Percentiles rank a stretch among this genome's conserved stretches.
Conservation (phyloP, 495 filamentous ascomycete species). For the Penicillium flavigenum region DNA sequence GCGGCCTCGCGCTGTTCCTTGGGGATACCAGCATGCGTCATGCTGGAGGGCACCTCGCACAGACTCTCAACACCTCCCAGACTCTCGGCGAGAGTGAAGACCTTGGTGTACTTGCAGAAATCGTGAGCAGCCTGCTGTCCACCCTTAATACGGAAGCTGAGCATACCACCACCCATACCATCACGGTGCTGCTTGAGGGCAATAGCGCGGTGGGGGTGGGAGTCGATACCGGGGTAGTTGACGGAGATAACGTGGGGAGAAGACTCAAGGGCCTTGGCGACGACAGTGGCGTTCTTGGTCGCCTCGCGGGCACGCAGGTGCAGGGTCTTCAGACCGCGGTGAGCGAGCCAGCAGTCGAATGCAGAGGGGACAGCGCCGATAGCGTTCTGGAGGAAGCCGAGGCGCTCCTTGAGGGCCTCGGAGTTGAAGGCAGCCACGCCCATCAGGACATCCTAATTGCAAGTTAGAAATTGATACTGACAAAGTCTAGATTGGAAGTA, state of each 20-base stretch:
- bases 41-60: conserved; percentile 85
- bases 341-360: conserved; percentile 99
- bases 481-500: neutral
- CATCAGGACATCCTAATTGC: conserved; percentile 88
- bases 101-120: conserved; percentile 84
- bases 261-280: conserved; percentile 73
- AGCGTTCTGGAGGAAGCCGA: conserved; percentile 93
- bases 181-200: conserved; percentile 88
- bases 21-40: conserved; percentile 97
- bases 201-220: conserved; percentile 82
- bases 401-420: conserved; percentile 67
- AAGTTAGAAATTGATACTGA: conserved; percentile 20
- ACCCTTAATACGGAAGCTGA: conserved; percentile 91
- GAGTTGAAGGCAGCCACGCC: conserved; percentile 95
- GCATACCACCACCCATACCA: conserved; percentile 95
- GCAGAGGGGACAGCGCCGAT: conserved; percentile 92
- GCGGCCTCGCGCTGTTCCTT: conserved; percentile 83
- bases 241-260: conserved; percentile 83
- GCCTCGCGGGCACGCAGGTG: conserved; percentile 89
- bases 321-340: conserved; percentile 94
- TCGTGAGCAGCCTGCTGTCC: conserved; percentile 82
- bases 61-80: conserved; percentile 91
- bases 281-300: conserved; percentile 71
- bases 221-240: conserved; percentile 90
- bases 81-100: conserved; percentile 93